Percentiles rank a stretch among this genome's conserved stretches.
Conservation (phyloP, 1,284 basidiomycete genomes). For the Rhizoctonia solani region DNA sequence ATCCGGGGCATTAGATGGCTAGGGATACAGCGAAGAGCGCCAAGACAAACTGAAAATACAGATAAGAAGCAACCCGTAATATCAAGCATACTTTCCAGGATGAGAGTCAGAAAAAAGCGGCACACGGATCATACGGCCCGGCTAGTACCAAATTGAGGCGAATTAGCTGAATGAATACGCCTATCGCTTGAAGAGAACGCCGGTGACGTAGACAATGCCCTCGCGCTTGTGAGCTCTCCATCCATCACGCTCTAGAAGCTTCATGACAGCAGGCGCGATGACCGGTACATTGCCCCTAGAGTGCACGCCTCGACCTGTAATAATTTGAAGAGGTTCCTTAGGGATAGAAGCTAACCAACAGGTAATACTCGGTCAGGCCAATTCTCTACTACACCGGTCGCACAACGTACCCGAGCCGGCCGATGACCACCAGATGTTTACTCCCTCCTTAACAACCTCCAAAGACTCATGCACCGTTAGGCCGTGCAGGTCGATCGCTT, state of each 20-base stretch:
- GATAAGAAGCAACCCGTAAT: background rate
- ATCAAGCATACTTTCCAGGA: too few relatives aligned
- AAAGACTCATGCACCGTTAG: conserved; percentile 31
- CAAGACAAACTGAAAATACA: background rate
- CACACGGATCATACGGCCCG: background rate
- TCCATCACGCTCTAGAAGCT: conserved; percentile 15
- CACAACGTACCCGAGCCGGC: conserved; percentile 18
- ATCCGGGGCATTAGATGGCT: too few relatives aligned
- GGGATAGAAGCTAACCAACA: conserved; percentile 3
- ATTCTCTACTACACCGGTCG: background rate
- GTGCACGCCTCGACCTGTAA: conserved; percentile 23
- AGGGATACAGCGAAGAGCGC: too few relatives aligned
- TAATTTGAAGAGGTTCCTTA: conserved; percentile 11
- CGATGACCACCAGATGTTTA: conserved; percentile 35
- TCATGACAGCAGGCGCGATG: conserved; percentile 31
- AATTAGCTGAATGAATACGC: background rate
- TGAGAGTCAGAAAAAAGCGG: background rate
- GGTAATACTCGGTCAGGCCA: background rate
- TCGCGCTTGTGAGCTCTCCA: conserved; percentile 30
- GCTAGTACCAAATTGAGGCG: background rate
- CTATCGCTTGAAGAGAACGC: background rate
- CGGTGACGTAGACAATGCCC: conserved; percentile 29
- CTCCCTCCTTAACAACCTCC: conserved; percentile 32
- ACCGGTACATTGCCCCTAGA: conserved; percentile 30
- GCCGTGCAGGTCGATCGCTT: conserved; percentile 35